Conservation (phyloP, 768 basidiomycete genomes). For the Pisolithus tinctorius region DNA sequence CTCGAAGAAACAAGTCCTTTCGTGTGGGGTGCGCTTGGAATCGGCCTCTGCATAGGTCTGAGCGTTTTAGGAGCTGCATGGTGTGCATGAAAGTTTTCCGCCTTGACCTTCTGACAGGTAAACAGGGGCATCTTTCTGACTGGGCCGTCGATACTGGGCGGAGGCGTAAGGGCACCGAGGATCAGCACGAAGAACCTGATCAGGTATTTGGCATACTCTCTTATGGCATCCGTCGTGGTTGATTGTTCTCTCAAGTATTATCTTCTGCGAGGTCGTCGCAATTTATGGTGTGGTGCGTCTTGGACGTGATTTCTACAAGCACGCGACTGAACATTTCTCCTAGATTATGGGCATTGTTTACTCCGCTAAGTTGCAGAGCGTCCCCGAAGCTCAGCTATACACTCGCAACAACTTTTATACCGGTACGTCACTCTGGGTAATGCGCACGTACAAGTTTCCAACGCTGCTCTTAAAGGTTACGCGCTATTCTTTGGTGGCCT, state of each 20-base stretch:
- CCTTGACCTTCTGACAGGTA: neutral
- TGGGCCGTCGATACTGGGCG: slow-evolving; percentile 93
- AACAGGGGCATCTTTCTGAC: slow-evolving; percentile 95
- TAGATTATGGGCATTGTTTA: slow-evolving; percentile 97
- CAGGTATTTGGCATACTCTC: slow-evolving; percentile 45
- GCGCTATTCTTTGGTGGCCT: slow-evolving; percentile 97
- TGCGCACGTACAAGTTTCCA: neutral
- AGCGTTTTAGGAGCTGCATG: slow-evolving; percentile 95
- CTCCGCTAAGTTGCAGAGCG: slow-evolving; percentile 64
- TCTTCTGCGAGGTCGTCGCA: slow-evolving; percentile 99
- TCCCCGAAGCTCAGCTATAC: slow-evolving; percentile 66
- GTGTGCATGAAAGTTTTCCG: slow-evolving; percentile 39
- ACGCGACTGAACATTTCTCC: neutral
- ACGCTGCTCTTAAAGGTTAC: slow-evolving; percentile 47
- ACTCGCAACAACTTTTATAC: slow-evolving; percentile 90
- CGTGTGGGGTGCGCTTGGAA: slow-evolving; percentile 85
- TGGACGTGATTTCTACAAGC: neutral
- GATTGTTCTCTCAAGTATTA: slow-evolving; percentile 54
- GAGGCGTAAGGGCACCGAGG: slow-evolving; percentile 87
- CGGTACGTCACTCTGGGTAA: slow-evolving; percentile 35
- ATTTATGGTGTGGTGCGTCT: slow-evolving; percentile 88
- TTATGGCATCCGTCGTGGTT: neutral
- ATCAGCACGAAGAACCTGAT: slow-evolving; percentile 98
- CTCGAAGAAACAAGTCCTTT: slow-evolving; percentile 93
- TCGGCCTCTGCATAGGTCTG: slow-evolving; percentile 88